Base-by-base conservation (phyloP, 2,329 filamentous ascomycete genomes). In the Monosporascus sp. region DNA sequence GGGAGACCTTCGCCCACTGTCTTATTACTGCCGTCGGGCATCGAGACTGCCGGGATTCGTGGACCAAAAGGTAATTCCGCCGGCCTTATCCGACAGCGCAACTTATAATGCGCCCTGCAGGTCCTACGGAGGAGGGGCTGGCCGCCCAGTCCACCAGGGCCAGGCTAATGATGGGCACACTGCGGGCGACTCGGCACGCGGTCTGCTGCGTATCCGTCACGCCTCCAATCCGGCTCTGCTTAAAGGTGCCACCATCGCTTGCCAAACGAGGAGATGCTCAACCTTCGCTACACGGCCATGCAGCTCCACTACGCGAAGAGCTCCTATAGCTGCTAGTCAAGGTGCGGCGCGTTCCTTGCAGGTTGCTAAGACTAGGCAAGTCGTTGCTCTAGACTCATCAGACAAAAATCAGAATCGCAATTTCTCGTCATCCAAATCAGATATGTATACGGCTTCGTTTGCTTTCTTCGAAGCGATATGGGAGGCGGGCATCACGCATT, bases 401-500 rank as follows among this genome's bases (percentile, higher is more conserved):
- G 22, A 20, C 40, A 7, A 8, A 15, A 9, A 43, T 20, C 38
- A 24, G 11, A 14, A 15, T 28, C 43, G 43, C 24, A 28, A 28
- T 17, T 46, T 26, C 20, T 46, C 43, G 2, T 46, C 40, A 5
- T n/a, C 38, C 17, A 56, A 41, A 48, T n/a, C 53, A 57, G 56
- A 44, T 28, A 68, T 67, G 65, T 83, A 89, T 66, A 88, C 86
- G 24, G 80, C 86, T 31, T 87, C 85, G 0, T 86, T 82, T 62
- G 86, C 85, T 63, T 88, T 89, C 70, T 88, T 89, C 61, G 68
- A 70, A 57, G 67, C 66, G n/a, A 58, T 71, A 64, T 65, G 62
- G 64, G 63, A 71, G 57, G 69, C 68, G 8, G 69, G 69, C 3
- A 59, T 71, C 31, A 70, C 64, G 15, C 65, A 71, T 54, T 69